Conservation (phyloP, 768 basidiomycete genomes). For the Fistulinella prunicolor region DNA sequence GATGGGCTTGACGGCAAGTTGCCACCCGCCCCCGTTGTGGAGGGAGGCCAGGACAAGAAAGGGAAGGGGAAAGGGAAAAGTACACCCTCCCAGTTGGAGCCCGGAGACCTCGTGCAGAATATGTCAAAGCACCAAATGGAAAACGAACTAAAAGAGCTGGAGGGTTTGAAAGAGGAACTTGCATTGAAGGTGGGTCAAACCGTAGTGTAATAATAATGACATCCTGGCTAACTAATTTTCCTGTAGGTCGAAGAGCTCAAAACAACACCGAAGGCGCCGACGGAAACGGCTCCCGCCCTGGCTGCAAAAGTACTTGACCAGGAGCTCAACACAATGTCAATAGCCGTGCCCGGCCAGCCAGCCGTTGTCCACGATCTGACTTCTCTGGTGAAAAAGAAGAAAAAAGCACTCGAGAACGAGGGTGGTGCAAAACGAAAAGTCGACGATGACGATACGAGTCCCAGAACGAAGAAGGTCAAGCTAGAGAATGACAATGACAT, state of each 20-base stretch:
- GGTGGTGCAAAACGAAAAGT: conserved; percentile 65
- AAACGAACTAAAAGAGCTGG: conserved; percentile 75
- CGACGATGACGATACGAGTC: conserved; percentile 49
- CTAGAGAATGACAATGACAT: conserved; percentile 39
- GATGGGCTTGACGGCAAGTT: conserved; percentile 40
- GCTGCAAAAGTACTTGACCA: conserved; percentile 69
- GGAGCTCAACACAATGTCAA: conserved; percentile 53
- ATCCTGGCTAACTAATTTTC: not conserved
- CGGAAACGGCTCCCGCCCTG: conserved; percentile 62
- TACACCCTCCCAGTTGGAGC: conserved; percentile 31
- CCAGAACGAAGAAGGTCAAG: conserved; percentile 60
- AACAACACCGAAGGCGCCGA: conserved; percentile 63
- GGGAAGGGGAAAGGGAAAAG: conserved; percentile 78
- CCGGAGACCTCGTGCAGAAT: conserved; percentile 54
- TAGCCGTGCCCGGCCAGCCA: conserved; percentile 33
- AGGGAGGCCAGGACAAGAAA: conserved; percentile 43
- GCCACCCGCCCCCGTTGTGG: conserved; percentile 30
- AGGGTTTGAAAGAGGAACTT: conserved; percentile 74
- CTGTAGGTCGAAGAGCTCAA: conserved; percentile 87
- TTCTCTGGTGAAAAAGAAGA: conserved; percentile 85
- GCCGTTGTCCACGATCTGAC: conserved; percentile 78
- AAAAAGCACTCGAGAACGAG: conserved; percentile 41
- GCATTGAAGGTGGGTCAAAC: conserved; percentile 64
- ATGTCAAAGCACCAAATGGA: conserved; percentile 75
- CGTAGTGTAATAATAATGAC: too few relatives aligned